Percentiles rank a stretch among this genome's conserved stretches.
These are phyloP conservation scores for Pseudogymnoascus sp. DNA, from an alignment of 2,329 filamentous ascomycete species.

Conservation along the genomic window DNA sequence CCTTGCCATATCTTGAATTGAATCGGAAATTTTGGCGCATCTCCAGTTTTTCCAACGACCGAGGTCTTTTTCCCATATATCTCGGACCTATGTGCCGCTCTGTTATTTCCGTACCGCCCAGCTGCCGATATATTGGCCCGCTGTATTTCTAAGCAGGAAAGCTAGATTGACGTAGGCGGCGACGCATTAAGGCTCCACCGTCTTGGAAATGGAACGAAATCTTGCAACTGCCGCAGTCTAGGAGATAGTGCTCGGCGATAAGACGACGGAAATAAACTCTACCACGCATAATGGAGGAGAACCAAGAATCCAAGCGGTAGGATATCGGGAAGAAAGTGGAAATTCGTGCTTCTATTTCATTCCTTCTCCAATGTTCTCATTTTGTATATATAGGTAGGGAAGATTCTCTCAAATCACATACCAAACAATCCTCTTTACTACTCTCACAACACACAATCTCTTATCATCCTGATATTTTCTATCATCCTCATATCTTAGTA, in stretches of 20 bases:
- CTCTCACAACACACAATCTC: not conserved
- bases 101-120: not conserved
- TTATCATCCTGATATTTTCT: not conserved
- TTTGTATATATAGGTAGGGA: slow-evolving; percentile 6
- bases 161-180: not conserved
- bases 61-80: not conserved
- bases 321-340: not conserved
- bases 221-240: not conserved
- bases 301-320: not conserved
- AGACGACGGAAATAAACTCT: not conserved
- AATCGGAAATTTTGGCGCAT: not conserved
- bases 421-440: not conserved
- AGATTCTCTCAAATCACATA: not conserved
- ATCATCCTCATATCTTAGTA: not conserved
- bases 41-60: not conserved
- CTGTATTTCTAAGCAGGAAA: not conserved
- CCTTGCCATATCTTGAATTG: not conserved
- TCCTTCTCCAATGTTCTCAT: not conserved
- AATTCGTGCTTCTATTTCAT: not conserved
- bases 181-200: not conserved
- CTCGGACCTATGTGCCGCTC: not conserved
- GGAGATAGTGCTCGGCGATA: not conserved
- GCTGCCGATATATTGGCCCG: not conserved
- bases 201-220: not conserved
- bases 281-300: not conserved